Base-by-base conservation (phyloP, 495 filamentous ascomycete genomes). In the Aspergillus sclerotioniger region DNA sequence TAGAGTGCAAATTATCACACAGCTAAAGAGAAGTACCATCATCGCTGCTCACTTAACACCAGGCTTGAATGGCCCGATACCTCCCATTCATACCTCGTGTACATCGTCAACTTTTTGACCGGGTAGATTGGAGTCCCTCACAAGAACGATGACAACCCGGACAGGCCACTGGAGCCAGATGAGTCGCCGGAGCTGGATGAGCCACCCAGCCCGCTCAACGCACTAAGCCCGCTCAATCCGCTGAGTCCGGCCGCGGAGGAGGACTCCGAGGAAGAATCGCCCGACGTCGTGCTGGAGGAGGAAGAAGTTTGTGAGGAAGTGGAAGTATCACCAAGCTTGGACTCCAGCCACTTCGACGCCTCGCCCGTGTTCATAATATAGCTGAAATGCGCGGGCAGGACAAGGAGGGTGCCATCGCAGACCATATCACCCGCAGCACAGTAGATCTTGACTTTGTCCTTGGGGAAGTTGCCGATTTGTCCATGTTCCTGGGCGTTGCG, bases 371-470 rank as follows among this genome's bases (percentile, higher is more conserved):
- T 51, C 13, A 46, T 48, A 5, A 74, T 60, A 51, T 84, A 84
- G 0, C 67, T 73, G 28, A 78, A 68, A 60, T 84, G 81, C 13
- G 78, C 68, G 6, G 77, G 64, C 0, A 70, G 67, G 20, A 83
- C 67, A n/a, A 79, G 71, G 47, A 84, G 60, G 8, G 78, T 79
- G 13, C 80, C 81, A 9, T 72, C 60, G 65, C 81, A 84, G 28
- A 84, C 80, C 54, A 78, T 55, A 54, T 85, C 82, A 3, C 77
- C 80, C 28, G 67, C 44, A 20, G 76, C 74, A 62, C 83, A 86
- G 60, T 80, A 77, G 37, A 83, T 78, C 59, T 79, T 66, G 32
- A 71, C 67, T 60, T 77, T 76, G 16, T 62, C 63, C 6, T 65
- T 51, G 29, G 76, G 73, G 58, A 81, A 82, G 53, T 76, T 74